Percentiles rank a stretch among this genome's conserved stretches.
Evolutionary conservation across 169 alveolate species (phyloP).

Genomic region (Sarcocystis neurona): DNA sequence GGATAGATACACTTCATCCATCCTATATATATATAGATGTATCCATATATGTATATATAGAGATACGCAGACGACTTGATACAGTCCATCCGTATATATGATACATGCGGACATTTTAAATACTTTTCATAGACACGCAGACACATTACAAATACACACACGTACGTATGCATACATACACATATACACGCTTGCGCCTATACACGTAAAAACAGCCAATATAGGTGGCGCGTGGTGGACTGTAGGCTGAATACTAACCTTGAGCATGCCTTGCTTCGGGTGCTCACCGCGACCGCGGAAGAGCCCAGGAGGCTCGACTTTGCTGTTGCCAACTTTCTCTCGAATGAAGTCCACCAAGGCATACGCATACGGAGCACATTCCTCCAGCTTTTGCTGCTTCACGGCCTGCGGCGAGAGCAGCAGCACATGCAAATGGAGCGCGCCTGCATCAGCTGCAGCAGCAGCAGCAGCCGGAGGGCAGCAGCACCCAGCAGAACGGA

Average conservation of each 20-base stretch:
- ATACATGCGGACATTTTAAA: background rate
- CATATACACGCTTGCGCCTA: background rate
- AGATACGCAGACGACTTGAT: too few species aligned
- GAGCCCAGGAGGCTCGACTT: constrained; percentile 98
- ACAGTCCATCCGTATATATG: too few species aligned
- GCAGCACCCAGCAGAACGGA: constrained; percentile 59
- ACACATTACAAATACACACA: background rate
- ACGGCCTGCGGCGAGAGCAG: background rate
- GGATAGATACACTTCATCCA: too few species aligned
- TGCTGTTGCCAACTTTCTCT: constrained; percentile 47
- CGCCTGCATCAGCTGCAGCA: constrained; percentile 97
- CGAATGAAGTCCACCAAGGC: constrained; percentile 54
- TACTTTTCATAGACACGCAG: background rate
- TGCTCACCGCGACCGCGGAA: constrained; percentile 99
- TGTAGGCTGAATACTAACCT: constrained; percentile 53
- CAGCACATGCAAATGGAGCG: constrained; percentile 93
- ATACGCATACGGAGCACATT: constrained; percentile 37
- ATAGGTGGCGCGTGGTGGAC: too few species aligned
- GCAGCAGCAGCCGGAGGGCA: constrained; percentile 96
- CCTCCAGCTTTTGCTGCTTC: constrained; percentile 42
- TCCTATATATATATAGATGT: background rate
- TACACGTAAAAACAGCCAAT: too few species aligned
- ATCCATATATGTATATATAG: background rate
- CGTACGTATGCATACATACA: background rate
- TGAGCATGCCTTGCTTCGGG: constrained; percentile 95